Evolutionary conservation across 2,329 filamentous ascomycete species (phyloP).

Genomic region (Paraconiothyrium sp.): DNA sequence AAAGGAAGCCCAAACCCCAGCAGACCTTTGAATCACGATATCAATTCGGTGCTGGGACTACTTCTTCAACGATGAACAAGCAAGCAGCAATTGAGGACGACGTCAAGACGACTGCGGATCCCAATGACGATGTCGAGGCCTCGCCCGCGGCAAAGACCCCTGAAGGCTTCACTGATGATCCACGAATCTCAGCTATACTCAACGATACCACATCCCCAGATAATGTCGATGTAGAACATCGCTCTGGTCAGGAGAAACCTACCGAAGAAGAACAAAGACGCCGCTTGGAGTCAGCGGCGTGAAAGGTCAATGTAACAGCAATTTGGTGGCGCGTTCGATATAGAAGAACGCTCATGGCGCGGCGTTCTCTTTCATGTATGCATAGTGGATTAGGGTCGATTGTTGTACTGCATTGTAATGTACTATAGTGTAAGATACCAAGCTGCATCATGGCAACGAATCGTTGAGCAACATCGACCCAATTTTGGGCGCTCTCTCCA

Average conservation of each 20-base stretch:
- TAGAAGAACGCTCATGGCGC: neutral
- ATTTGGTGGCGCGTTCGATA: neutral
- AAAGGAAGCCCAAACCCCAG: constrained; percentile 18
- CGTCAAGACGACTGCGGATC: neutral
- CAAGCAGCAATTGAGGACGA: neutral
- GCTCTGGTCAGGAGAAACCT: neutral
- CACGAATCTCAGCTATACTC: constrained; percentile 14
- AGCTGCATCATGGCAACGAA: constrained; percentile 1
- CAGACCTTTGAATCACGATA: neutral
- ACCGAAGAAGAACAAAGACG: constrained; percentile 1
- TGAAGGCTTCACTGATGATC: constrained; percentile 11
- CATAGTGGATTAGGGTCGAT: constrained; percentile 2
- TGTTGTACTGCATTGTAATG: constrained; percentile 8
- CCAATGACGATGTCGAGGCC: neutral
- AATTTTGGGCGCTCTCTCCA: too few relatives aligned
- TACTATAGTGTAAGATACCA: constrained; percentile 17
- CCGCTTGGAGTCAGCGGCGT: neutral
- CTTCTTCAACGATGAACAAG: neutral
- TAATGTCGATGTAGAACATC: neutral
- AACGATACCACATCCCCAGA: neutral
- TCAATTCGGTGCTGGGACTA: neutral
- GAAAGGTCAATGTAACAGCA: neutral
- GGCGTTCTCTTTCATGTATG: constrained; percentile 1
- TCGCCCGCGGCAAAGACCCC: neutral
- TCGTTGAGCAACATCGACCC: neutral